Conservation (phyloP, 1,139 yeast genomes). For the Scheffersomyces illinoinensis region DNA sequence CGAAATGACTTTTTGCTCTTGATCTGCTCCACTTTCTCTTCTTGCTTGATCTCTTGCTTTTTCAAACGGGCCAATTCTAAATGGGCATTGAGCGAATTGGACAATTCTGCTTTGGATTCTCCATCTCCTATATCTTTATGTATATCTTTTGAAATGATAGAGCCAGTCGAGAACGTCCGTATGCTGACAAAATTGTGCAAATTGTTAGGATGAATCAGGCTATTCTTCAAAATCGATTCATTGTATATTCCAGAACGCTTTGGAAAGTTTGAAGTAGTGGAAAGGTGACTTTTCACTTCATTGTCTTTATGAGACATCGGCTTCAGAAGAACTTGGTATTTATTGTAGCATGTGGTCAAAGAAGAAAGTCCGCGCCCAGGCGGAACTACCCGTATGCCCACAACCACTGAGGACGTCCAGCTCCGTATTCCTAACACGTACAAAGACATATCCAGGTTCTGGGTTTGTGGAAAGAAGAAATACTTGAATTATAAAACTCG, state of each 20-base stretch:
- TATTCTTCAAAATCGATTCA: background rate
- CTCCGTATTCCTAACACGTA: background rate
- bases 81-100: conserved; percentile 30
- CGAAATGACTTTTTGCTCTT: conserved; percentile 28
- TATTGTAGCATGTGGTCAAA: background rate
- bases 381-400: background rate
- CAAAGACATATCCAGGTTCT: background rate
- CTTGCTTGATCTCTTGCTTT: conserved; percentile 31
- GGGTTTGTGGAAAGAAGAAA: background rate
- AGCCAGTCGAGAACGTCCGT: background rate
- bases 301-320: background rate
- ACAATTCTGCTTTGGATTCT: conserved; percentile 3
- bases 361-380: background rate
- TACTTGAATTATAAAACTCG: background rate
- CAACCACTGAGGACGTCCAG: background rate
- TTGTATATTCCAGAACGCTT: background rate
- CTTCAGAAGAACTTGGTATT: background rate
- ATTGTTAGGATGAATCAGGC: background rate
- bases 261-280: background rate
- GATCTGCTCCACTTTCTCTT: conserved; percentile 31
- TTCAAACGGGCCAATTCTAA: conserved; percentile 28
- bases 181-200: background rate
- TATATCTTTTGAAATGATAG: background rate
- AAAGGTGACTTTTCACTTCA: background rate
- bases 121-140: conserved; percentile 7